A percentile compares a stretch with the other conserved stretches of the same genome.
Evolutionary conservation across 768 basidiomycete genomes (phyloP).

Genomic region (Inosperma sp.): DNA sequence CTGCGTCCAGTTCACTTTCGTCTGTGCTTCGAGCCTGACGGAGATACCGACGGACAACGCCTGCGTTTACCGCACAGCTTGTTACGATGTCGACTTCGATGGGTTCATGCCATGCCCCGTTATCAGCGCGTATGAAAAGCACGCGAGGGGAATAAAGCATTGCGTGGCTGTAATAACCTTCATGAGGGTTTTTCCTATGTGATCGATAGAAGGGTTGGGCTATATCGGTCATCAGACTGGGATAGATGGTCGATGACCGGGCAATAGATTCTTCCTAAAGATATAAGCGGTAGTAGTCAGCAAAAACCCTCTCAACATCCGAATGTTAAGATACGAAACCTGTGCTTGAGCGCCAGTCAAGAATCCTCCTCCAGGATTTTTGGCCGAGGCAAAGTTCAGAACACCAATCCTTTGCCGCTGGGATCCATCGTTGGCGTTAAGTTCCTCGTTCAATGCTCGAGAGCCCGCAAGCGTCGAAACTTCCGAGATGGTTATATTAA

Average conservation of each 20-base stretch:
- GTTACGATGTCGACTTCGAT: slow-evolving; percentile 62
- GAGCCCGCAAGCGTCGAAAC: slow-evolving; percentile 20
- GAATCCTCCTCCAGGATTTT: slow-evolving; percentile 73
- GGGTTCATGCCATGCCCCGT: slow-evolving; percentile 53
- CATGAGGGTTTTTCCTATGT: slow-evolving; percentile 42
- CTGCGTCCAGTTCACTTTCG: not conserved
- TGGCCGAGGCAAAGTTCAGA: slow-evolving; percentile 75
- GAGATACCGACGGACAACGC: not conserved
- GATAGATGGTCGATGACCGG: slow-evolving; percentile 66
- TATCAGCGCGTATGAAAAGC: slow-evolving; percentile 58
- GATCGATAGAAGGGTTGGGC: slow-evolving; percentile 59
- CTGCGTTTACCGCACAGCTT: slow-evolving; percentile 66
- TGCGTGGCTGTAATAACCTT: slow-evolving; percentile 67
- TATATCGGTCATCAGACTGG: slow-evolving; percentile 50
- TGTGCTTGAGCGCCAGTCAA: slow-evolving; percentile 68
- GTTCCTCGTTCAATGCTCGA: slow-evolving; percentile 6
- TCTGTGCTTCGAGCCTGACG: not conserved
- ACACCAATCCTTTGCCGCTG: slow-evolving; percentile 42
- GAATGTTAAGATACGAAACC: no score
- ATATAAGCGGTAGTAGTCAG: not conserved
- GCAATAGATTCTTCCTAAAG: slow-evolving; percentile 80
- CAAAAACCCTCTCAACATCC: no score
- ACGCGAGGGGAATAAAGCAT: slow-evolving; percentile 72
- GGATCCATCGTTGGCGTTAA: slow-evolving; percentile 24
- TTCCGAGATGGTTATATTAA: slow-evolving; percentile 15